A percentile compares a stretch with the other conserved stretches of the same genome.
Evolutionary conservation across 2,329 filamentous ascomycete species (phyloP).

Genomic region (Ascochyta fabae): DNA sequence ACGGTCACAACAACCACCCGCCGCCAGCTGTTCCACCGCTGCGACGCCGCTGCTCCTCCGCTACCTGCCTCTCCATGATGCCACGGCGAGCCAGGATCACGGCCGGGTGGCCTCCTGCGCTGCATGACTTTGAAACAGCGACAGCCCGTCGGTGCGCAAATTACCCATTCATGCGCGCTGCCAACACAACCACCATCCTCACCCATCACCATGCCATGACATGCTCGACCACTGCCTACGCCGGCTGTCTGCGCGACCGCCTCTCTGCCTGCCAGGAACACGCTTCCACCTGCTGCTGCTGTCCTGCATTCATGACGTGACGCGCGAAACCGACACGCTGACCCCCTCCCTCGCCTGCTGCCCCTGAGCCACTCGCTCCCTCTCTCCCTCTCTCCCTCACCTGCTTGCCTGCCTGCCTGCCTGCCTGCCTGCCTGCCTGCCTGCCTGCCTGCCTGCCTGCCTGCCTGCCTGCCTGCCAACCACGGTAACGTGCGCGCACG

Average conservation of each 20-base stretch:
- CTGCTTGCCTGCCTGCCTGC: not conserved
- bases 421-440: not conserved
- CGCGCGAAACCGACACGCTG: not conserved
- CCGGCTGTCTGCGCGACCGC: constrained; percentile 1
- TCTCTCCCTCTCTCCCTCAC: not conserved
- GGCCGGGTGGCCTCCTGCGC: not conserved
- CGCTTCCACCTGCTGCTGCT: constrained; percentile 1
- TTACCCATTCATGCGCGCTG: constrained; percentile 13
- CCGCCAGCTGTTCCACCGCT: too few relatives aligned
- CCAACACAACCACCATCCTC: not conserved
- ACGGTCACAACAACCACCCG: too few relatives aligned
- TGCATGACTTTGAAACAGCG: constrained; percentile 16
- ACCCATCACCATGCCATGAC: not conserved
- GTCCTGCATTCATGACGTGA: constrained; percentile 16
- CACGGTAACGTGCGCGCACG: not conserved
- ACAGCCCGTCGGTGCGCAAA: constrained; percentile 18
- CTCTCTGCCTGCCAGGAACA: not conserved
- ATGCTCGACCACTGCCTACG: not conserved
- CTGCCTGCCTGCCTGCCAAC: not conserved
- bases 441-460: too few relatives aligned
- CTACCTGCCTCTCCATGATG: constrained; percentile 10
- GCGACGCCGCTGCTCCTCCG: not conserved
- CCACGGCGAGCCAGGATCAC: constrained; percentile 1
- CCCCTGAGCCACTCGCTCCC: constrained; percentile 3
- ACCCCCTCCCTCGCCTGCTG: not conserved